These are phyloP conservation scores for Petrea volubilis DNA, from an alignment of 257 asterid species.

Conservation along the genomic window DNA sequence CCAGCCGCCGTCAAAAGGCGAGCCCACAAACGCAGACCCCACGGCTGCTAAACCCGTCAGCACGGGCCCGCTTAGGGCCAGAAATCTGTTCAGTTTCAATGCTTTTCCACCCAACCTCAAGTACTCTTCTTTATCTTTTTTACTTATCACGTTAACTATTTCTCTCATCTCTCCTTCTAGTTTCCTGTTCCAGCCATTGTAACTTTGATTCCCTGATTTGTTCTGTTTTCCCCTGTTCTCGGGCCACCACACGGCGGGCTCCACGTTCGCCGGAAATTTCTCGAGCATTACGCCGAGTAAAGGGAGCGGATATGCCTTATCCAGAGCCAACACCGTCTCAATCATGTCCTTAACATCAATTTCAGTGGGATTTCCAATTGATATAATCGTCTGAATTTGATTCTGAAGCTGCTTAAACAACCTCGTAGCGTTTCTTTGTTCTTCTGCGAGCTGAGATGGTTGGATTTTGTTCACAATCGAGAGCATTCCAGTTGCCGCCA, in stretches of 20 bases:
- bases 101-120: constrained; percentile 47
- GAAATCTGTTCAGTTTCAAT: constrained; percentile 48
- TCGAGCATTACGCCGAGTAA: constrained; percentile 48
- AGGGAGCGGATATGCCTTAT: constrained; percentile 58
- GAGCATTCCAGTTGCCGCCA: constrained; percentile 46
- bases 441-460: constrained; percentile 73
- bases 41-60: constrained; percentile 64
- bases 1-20: constrained; percentile 36
- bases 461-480: constrained; percentile 48
- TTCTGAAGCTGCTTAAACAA: constrained; percentile 48
- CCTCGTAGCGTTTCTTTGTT: constrained; percentile 60
- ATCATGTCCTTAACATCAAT: constrained; percentile 38
- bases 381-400: constrained; percentile 39
- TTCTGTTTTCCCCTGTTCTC: constrained; percentile 5
- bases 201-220: not conserved
- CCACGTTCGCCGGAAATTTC: constrained; percentile 34
- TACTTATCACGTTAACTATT: constrained; percentile 30
- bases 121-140: constrained; percentile 56
- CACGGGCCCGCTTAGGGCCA: constrained; percentile 50
- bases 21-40: constrained; percentile 43
- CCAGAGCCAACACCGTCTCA: constrained; percentile 56
- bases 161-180: constrained; percentile 57
- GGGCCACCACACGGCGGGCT: constrained; percentile 69
- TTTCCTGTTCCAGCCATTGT: constrained; percentile 46
- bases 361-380: constrained; percentile 25